Conservation (phyloP, 2,329 filamentous ascomycete genomes). For the Metarhizium anisopliae region DNA sequence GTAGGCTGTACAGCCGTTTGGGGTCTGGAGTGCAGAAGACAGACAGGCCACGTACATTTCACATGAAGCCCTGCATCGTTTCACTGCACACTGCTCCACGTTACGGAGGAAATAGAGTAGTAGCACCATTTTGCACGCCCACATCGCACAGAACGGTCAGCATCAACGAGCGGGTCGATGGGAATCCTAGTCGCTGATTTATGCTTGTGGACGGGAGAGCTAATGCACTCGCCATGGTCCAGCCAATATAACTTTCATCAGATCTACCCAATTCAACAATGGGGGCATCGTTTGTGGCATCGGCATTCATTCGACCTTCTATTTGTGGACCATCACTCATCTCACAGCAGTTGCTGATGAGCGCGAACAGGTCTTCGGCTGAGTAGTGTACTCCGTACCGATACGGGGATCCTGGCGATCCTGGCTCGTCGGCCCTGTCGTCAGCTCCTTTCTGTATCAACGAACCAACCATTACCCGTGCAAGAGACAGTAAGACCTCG, state of each 20-base stretch:
- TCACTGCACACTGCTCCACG: neutral
- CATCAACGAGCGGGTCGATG: neutral
- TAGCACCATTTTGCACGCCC: neutral
- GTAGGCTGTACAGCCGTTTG: neutral
- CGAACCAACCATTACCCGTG: neutral
- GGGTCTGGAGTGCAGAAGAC: neutral
- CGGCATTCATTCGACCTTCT: too few relatives aligned
- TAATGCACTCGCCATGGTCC: slow-evolving; percentile 9
- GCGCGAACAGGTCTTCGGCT: neutral
- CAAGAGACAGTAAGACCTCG: neutral
- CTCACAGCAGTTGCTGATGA: neutral
- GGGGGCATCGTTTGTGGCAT: neutral
- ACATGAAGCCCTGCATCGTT: neutral
- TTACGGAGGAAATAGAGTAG: neutral
- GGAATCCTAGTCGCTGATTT: neutral
- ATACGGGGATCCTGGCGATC: neutral
- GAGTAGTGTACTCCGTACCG: neutral
- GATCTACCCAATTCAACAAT: neutral
- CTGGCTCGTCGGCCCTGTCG: neutral
- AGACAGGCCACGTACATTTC: neutral
- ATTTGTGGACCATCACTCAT: neutral
- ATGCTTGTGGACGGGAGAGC: slow-evolving; percentile 11
- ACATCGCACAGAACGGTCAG: neutral
- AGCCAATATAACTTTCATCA: neutral
- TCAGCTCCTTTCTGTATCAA: neutral